These are phyloP conservation scores for Aspergillus alliaceus DNA, from an alignment of 2,329 filamentous ascomycete species.

Conservation along the genomic window DNA sequence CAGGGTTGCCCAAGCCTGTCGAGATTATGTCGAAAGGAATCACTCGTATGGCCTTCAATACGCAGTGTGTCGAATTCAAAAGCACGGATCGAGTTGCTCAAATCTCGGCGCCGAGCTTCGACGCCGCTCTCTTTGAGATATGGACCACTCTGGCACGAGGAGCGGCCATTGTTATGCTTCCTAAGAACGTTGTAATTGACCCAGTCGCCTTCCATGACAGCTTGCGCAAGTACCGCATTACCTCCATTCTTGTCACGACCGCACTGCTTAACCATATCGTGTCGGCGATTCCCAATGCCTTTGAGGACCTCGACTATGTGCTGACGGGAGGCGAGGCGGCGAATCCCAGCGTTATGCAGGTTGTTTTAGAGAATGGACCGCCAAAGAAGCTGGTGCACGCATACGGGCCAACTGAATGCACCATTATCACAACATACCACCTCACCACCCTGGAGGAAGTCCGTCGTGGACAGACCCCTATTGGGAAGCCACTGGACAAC, in stretches of 20 bases:
- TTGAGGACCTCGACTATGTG: neutral
- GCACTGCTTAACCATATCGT: neutral
- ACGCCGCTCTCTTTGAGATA: neutral
- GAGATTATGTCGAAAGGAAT: neutral
- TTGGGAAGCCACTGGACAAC: neutral
- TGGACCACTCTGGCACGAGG: neutral
- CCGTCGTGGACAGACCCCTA: neutral
- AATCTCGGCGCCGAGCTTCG: neutral
- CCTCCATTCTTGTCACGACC: neutral
- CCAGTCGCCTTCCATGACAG: neutral
- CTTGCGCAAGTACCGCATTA: neutral
- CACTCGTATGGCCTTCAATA: neutral
- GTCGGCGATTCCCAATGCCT: neutral
- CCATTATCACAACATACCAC: neutral
- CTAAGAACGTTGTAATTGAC: neutral
- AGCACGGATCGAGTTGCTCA: neutral
- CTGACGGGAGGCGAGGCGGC: neutral
- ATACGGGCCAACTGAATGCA: neutral
- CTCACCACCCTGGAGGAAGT: neutral
- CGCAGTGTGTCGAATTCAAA: neutral
- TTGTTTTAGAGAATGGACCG: neutral
- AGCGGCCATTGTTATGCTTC: neutral
- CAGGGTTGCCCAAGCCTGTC: neutral
- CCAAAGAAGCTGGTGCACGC: neutral
- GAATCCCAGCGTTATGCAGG: neutral